Conservation (phyloP, 352 stramenopile genomes). For the Globisporangium sylvaticum region DNA sequence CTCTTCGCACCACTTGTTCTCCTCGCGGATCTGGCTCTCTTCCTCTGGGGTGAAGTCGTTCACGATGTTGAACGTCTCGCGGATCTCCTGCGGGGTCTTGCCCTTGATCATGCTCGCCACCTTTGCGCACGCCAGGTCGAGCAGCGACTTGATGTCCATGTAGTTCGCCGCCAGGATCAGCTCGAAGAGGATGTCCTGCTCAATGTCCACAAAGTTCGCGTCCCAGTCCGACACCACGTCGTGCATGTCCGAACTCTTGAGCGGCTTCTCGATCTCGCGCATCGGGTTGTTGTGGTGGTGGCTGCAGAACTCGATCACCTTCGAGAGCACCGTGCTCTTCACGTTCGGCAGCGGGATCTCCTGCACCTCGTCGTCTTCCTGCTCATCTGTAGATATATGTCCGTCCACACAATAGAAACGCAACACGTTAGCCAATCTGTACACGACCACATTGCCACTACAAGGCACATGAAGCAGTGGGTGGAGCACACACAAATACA, state of each 20-base stretch:
- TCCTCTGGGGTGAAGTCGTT: conserved; percentile 99
- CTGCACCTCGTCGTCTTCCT: conserved; percentile 93
- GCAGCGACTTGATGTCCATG: conserved; percentile 98
- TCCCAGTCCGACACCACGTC: conserved; percentile 99
- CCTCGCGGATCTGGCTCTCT: conserved; percentile 98
- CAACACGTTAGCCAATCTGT: neutral
- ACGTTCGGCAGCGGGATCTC: conserved; percentile 98
- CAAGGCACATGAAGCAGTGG: neutral
- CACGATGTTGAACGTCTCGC: conserved; percentile 99
- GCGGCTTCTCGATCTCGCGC: conserved; percentile 99
- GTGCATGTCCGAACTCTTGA: conserved; percentile 97
- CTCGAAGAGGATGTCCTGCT: conserved; percentile 99
- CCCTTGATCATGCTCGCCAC: conserved; percentile 93
- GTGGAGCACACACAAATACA: neutral
- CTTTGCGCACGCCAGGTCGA: conserved; percentile 92
- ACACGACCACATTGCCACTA: neutral
- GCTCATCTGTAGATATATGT: conserved; percentile 77
- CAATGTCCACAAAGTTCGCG: conserved; percentile 98
- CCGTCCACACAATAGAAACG: neutral
- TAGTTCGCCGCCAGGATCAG: conserved; percentile 99
- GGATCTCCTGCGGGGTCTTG: conserved; percentile 99
- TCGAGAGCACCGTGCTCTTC: conserved; percentile 94
- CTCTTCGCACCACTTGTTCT: conserved; percentile 99
- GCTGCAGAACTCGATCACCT: conserved; percentile 97
- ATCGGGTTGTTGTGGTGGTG: conserved; percentile 97